phyloP scores from a whole-genome alignment of 371 early-diverging fungal genomes.

The Saksenaea vasiformis region DNA sequence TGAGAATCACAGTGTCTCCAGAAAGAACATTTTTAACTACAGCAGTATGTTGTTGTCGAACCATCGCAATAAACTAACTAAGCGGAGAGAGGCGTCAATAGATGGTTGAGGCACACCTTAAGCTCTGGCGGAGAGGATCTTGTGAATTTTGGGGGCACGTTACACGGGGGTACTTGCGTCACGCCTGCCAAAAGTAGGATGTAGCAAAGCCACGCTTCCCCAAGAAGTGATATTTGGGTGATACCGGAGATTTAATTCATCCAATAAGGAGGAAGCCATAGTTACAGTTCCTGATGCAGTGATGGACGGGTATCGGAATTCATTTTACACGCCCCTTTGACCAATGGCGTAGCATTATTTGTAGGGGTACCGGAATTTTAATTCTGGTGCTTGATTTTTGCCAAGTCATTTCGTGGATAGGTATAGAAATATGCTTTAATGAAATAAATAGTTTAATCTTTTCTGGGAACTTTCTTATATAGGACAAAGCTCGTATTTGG shows the following conservation, averaged over 20 bases:
- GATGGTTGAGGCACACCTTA: background rate
- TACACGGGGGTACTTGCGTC: too few species aligned
- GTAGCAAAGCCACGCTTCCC: too few species aligned
- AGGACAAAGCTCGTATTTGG: background rate
- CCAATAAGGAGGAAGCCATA: too few species aligned
- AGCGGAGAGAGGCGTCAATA: background rate
- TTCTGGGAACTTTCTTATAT: background rate
- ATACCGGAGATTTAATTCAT: too few species aligned
- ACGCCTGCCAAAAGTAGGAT: too few species aligned
- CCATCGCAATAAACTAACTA: background rate
- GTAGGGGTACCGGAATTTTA: background rate
- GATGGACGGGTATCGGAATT: too few species aligned
- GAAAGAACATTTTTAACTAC: slow-evolving; percentile 87
- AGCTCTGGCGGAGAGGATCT: slow-evolving; percentile 1
- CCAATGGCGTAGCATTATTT: too few species aligned
- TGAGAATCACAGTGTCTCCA: slow-evolving; percentile 89
- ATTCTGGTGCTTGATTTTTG: background rate
- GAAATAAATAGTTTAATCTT: background rate
- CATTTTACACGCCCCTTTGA: too few species aligned
- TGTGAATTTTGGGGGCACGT: too few species aligned
- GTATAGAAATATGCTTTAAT: background rate
- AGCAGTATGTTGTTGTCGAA: slow-evolving; percentile 49
- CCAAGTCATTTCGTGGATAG: background rate
- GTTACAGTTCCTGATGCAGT: too few species aligned
- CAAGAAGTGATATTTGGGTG: too few species aligned